These are phyloP conservation scores for Hanseniaspora nectarophila DNA, from an alignment of 805 yeast genomes.

Conservation along the genomic window DNA sequence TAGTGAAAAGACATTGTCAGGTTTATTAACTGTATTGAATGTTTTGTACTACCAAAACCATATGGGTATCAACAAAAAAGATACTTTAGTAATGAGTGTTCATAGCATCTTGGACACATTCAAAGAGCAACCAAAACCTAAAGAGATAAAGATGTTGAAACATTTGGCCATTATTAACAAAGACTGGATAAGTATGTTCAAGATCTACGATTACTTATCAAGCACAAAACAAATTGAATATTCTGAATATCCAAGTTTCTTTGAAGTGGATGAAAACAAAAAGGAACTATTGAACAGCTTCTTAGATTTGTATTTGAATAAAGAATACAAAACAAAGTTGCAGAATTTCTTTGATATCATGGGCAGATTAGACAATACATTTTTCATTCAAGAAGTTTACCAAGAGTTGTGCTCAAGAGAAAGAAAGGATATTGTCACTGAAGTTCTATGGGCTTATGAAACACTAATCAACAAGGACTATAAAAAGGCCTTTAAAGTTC, in stretches of 20 bases:
- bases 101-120: not conserved
- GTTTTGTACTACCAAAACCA: not conserved
- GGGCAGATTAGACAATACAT: not conserved
- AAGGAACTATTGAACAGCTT: not conserved
- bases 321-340: not conserved
- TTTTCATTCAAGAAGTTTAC: not conserved
- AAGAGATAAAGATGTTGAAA: not conserved
- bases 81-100: not conserved
- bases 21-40: not conserved
- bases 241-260: not conserved
- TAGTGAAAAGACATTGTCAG: not conserved
- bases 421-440: not conserved
- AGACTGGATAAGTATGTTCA: constrained; percentile 8
- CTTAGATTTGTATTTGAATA: constrained; percentile 2
- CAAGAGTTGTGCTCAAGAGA: not conserved
- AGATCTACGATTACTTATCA: constrained; percentile 5
- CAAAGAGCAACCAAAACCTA: not conserved
- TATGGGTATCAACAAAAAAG: not conserved
- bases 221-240: not conserved
- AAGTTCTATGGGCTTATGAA: constrained; percentile 13
- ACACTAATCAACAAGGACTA: constrained; percentile 9
- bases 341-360: constrained; percentile 9
- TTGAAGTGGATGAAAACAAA: not conserved
- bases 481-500: constrained; percentile 1
- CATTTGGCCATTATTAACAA: not conserved